Conservation (phyloP, 2,329 filamentous ascomycete genomes). For the Exserohilum turcica region DNA sequence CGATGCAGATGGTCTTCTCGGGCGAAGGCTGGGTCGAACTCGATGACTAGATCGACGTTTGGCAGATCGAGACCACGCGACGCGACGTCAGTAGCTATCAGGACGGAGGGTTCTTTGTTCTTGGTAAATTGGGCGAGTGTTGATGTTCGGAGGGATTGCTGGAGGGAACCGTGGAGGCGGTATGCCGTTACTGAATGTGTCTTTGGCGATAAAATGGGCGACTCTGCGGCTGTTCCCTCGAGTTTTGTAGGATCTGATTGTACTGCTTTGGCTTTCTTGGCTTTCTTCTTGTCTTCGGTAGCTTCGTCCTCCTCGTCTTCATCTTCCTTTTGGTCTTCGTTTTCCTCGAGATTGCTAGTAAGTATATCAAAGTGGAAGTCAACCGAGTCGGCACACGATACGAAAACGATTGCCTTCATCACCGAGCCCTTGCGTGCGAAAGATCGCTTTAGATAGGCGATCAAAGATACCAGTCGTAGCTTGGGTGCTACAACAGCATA, state of each 20-base stretch:
- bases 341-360: constrained; percentile 50
- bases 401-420: constrained; percentile 96
- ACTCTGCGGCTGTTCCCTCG: constrained; percentile 66
- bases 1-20: constrained; percentile 93
- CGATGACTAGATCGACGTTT: constrained; percentile 90
- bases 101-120: constrained; percentile 74
- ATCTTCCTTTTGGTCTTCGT: constrained; percentile 31
- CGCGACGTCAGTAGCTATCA: constrained; percentile 94
- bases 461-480: constrained; percentile 83
- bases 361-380: constrained; percentile 95
- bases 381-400: constrained; percentile 95
- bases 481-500: constrained; percentile 89
- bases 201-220: constrained; percentile 73
- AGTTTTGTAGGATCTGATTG: constrained; percentile 50
- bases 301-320: constrained; percentile 31
- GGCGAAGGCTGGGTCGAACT: constrained; percentile 95
- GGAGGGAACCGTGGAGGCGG: constrained; percentile 88
- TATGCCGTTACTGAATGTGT: constrained; percentile 81
- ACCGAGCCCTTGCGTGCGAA: constrained; percentile 88
- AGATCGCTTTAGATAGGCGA: constrained; percentile 80
- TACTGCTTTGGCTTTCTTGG: constrained; percentile 49
- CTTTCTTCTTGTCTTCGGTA: constrained; percentile 19
- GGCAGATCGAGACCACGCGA: constrained; percentile 94
- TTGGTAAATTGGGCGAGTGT: constrained; percentile 81
- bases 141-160: constrained; percentile 83